These are phyloP conservation scores for Entomortierella beljakovae DNA, from an alignment of 192 early-diverging fungal species.

Conservation along the genomic window DNA sequence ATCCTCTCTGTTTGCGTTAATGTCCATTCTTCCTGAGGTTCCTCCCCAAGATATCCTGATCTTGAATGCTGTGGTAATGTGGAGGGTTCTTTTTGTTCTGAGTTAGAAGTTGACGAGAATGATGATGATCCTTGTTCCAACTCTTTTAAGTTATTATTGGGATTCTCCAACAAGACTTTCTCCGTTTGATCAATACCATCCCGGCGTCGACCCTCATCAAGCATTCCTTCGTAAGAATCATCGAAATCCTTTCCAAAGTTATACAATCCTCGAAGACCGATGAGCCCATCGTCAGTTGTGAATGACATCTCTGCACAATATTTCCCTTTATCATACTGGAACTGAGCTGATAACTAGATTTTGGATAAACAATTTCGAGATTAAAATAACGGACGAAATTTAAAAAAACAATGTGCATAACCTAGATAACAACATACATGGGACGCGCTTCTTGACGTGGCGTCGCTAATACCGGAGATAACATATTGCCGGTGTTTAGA, in stretches of 20 bases:
- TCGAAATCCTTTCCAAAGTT: slow-evolving; percentile 70
- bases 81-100: not conserved
- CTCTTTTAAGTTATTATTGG: slow-evolving; percentile 58
- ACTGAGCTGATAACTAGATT: slow-evolving; percentile 68
- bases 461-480: slow-evolving; percentile 72
- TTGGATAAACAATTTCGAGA: not conserved
- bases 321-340: slow-evolving; percentile 75
- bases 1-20: slow-evolving; percentile 23
- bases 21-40: slow-evolving; percentile 21
- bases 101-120: not conserved
- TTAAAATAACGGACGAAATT: not conserved
- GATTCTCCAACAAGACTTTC: slow-evolving; percentile 20
- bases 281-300: slow-evolving; percentile 79
- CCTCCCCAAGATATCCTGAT: slow-evolving; percentile 30
- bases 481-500: slow-evolving; percentile 65
- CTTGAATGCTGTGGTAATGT: no score
- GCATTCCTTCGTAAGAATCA: slow-evolving; percentile 30
- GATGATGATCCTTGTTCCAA: slow-evolving; percentile 55
- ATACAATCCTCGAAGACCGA: slow-evolving; percentile 86
- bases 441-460: slow-evolving; percentile 57
- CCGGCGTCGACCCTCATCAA: slow-evolving; percentile 24
- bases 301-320: slow-evolving; percentile 84
- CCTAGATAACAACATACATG: slow-evolving; percentile 54
- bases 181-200: slow-evolving; percentile 8
- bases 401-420: slow-evolving; percentile 6